phyloP scores from a whole-genome alignment of 1,139 yeast genomes.

The Pichia sp. region DNA sequence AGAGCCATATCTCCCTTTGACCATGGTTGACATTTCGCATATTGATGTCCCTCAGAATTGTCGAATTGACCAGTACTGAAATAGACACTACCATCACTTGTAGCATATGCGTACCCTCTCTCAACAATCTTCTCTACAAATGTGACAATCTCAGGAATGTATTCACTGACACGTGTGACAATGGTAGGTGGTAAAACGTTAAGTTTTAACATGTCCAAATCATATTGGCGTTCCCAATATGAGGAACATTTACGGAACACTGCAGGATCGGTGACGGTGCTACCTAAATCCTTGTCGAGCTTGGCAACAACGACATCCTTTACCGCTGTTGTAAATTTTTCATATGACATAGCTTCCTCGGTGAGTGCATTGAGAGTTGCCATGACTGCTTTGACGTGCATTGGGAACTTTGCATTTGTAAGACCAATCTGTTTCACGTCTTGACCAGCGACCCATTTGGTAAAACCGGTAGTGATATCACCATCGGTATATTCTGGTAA shows the following conservation, averaged over 20 bases:
- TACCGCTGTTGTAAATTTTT: constrained; percentile 41
- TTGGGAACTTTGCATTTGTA: constrained; percentile 73
- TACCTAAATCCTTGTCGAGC: constrained; percentile 67
- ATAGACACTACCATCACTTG: constrained; percentile 88
- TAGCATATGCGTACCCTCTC: constrained; percentile 79
- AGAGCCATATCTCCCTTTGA: constrained; percentile 82
- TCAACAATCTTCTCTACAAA: constrained; percentile 68
- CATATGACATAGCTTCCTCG: constrained; percentile 19
- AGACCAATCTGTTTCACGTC: constrained; percentile 45
- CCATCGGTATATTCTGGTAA: constrained; percentile 38
- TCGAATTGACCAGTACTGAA: constrained; percentile 86
- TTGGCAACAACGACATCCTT: constrained; percentile 71
- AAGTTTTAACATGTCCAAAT: constrained; percentile 76
- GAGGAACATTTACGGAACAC: constrained; percentile 79
- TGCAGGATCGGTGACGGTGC: constrained; percentile 74
- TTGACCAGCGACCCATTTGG: constrained; percentile 42
- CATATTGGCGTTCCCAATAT: constrained; percentile 81
- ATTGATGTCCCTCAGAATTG: constrained; percentile 59
- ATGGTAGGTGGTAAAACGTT: constrained; percentile 81
- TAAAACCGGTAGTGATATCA: constrained; percentile 60
- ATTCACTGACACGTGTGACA: constrained; percentile 95
- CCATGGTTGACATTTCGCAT: constrained; percentile 98
- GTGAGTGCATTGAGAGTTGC: constrained; percentile 43
- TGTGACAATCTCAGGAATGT: constrained; percentile 81
- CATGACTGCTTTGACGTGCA: constrained; percentile 66